Base-by-base conservation (phyloP, 106 monocot species). In the Allium fistulosum region DNA sequence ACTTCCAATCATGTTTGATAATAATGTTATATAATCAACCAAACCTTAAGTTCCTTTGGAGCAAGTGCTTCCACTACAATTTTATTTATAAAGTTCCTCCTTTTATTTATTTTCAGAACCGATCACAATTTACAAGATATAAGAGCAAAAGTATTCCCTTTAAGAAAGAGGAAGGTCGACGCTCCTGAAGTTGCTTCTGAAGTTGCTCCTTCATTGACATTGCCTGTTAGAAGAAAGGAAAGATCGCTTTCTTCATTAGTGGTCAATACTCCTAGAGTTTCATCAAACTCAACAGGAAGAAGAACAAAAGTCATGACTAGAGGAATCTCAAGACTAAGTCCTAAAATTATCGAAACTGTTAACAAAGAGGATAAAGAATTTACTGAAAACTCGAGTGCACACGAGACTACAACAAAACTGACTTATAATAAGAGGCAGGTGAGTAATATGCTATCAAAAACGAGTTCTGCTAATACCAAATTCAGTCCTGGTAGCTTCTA, bases 191-290 rank as follows among this genome's bases (percentile, higher is more conserved):
- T 73, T 60, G 45, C 52, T 15, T 72, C 83, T 63, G 91, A 91
- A 62, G 65, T 73, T 60, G 45, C 52, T 15, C 74, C 83, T 63
- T 72, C 86, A 65, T 74, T 79, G 73, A 60, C 77, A 60, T 74
- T 85, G 59, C 85, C 90, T 62, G 63, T 70, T 76, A 86, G 78
- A 87, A 86, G 88, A 80, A 97, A 97, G 70, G 97, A 97, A 76
- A 86, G 89, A 74, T 97, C 97, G 59, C 84, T 97, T 62, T 92
- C 92, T 75, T 97, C 97, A 46, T 70, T 97, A 76, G 97, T 92
- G 15, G 84, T 93, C 46, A 86, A 66, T 58, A 82, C 89, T 75
- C 85, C 93, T 80, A 72, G 76, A 57, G 65, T 94, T 62, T 69
- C 78, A 62, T 46, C 77, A 65, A 85, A 81, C 58, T 65, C 62